Evolutionary conservation across 352 stramenopile genomes (phyloP), one percentile per base, ranked within the genome.

Genomic region (Pythium aristosporum): DNA sequence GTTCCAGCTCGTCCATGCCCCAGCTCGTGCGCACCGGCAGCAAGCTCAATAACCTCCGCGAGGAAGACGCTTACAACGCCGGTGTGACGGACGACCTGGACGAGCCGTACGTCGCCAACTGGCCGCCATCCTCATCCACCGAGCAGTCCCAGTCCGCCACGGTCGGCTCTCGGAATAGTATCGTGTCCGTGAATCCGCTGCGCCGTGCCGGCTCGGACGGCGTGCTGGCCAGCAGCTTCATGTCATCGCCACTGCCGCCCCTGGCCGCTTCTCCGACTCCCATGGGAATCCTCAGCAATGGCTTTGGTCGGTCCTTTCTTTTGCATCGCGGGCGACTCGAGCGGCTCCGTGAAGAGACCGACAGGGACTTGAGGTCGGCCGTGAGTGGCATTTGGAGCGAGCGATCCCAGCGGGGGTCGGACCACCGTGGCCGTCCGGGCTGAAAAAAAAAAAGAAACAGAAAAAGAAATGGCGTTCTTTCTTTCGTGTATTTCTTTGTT

Each of bases 371-470:
- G 30, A 56, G 57, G 7, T 65, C 63, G 5, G 57, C 55, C 0
- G 16, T 69, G 36, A 69, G 63, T 42, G 63, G 63, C 20, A 64
- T 69, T 28, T 69, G 62, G 62, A 68, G 62, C 47, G 62, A 68
- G 20, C 62, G 62, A 3, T 68, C 62, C 10, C 44, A 43, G 21
- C 58, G 48, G 16, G 52, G 58, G 58, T 65, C 58, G 5, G 34
- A 39, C 34, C 34, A 39, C 8, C 58, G 58, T 11, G 58, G 58
- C 16, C 58, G 58, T 3, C 47, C 18, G n/a, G 32, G 58, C 46
- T 58, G 15, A 47, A 3, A 52, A 16, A 52, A 13, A 39, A 39
- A 39, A 30, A n/a, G n/a, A n/a, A n/a, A n/a, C n/a, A n/a, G n/a
- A n/a, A n/a, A n/a, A 30, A 30, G 25, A 30, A 30, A 30, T 30